A percentile compares a stretch with the other conserved stretches of the same genome.
Conservation (phyloP, 192 early-diverging fungal genomes). For the Backusella tarrabulga region DNA sequence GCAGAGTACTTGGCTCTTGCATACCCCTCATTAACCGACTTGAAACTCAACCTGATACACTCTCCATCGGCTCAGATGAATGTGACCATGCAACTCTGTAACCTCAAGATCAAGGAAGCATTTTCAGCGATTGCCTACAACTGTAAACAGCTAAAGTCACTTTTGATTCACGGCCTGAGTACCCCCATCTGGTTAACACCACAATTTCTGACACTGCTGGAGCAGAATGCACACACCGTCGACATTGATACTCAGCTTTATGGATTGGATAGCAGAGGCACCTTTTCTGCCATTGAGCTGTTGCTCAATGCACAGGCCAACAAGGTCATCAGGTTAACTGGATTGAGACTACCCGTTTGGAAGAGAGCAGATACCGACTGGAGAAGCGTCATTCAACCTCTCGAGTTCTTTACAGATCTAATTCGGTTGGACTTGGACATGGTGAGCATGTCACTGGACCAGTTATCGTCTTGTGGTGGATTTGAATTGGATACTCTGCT, state of each 20-base stretch:
- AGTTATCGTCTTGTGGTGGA: neutral
- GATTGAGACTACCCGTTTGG: neutral
- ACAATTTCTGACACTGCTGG: neutral
- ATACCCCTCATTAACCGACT: neutral
- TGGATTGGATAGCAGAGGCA: neutral
- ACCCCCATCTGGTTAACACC: neutral
- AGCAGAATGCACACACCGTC: neutral
- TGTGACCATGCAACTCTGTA: neutral
- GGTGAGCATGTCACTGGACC: neutral
- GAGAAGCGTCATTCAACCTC: neutral
- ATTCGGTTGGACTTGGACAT: neutral
- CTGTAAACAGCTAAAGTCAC: neutral
- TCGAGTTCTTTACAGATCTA: neutral
- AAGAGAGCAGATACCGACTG: neutral
- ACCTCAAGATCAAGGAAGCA: neutral
- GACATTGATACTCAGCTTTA: neutral
- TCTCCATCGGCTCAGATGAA: neutral
- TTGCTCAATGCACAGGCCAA: neutral
- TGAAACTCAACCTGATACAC: neutral
- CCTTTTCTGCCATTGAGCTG: neutral
- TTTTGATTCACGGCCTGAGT: neutral
- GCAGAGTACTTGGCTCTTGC: neutral
- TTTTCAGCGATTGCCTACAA: neutral
- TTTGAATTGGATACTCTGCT: neutral
- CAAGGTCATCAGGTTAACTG: neutral